Evolutionary conservation across 2,329 filamentous ascomycete species (phyloP).

Genomic region (Aspergillus piperis): DNA sequence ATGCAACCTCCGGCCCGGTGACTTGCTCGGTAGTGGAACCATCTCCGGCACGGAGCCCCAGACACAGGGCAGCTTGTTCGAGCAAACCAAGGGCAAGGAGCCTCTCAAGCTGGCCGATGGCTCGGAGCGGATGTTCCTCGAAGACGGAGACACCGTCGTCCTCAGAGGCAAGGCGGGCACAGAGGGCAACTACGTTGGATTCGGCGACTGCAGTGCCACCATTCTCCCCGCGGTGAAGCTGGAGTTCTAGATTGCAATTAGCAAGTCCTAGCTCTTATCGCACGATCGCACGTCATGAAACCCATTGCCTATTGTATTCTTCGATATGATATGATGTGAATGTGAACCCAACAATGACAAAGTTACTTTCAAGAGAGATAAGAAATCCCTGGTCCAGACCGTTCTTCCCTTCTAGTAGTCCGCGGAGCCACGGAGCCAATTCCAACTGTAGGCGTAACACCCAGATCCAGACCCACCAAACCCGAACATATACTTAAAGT

Average conservation of each 20-base stretch:
- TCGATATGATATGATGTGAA: neutral
- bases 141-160: constrained; percentile 71
- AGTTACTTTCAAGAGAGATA: neutral
- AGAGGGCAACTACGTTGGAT: constrained; percentile 69
- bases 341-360: no score
- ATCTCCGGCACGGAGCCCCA: constrained; percentile 65
- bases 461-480: neutral
- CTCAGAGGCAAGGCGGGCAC: constrained; percentile 68
- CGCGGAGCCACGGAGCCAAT: neutral
- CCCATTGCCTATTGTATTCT: neutral
- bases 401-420: neutral
- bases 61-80: constrained; percentile 69
- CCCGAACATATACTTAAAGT: neutral
- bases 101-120: constrained; percentile 63
- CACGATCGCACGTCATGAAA: no score
- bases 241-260: constrained; percentile 15
- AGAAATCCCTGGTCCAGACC: neutral
- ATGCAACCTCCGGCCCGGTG: constrained; percentile 71
- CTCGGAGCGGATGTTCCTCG: constrained; percentile 69
- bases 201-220: constrained; percentile 69
- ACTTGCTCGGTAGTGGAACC: constrained; percentile 76
- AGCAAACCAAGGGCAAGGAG: constrained; percentile 70
- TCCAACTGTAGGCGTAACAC: neutral
- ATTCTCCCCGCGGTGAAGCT: constrained; percentile 54
- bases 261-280: no score